Conservation (phyloP, 352 stramenopile species). For the Phytophthora agathidicida region DNA sequence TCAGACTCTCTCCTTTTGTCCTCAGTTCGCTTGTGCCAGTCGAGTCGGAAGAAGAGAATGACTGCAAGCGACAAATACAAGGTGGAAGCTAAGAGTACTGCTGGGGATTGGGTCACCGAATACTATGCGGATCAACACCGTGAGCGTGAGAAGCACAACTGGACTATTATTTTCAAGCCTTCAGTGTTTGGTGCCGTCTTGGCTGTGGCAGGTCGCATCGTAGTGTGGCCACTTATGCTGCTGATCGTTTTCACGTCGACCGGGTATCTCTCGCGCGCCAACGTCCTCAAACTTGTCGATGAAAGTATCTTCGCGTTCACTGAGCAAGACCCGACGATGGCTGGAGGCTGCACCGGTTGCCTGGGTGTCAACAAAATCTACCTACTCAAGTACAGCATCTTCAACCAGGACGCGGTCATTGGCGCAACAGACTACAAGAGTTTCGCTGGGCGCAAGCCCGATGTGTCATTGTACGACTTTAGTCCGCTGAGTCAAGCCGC, state of each 20-base stretch:
- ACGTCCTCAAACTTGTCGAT: constrained; percentile 25
- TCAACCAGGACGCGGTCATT: constrained; percentile 26
- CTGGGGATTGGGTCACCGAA: constrained; percentile 17
- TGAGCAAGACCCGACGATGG: constrained; percentile 29
- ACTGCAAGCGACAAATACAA: constrained; percentile 24
- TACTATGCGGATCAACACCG: constrained; percentile 23
- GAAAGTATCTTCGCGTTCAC: constrained; percentile 36
- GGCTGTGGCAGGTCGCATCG: constrained; percentile 26
- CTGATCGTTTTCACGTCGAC: constrained; percentile 21
- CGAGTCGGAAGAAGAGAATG: no score
- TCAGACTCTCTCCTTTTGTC: no score
- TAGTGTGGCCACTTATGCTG: constrained; percentile 24
- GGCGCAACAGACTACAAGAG: constrained; percentile 27
- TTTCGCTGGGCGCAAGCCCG: constrained; percentile 20
- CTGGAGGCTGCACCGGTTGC: constrained; percentile 25
- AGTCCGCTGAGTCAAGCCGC: constrained; percentile 14
- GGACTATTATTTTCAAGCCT: constrained; percentile 21
- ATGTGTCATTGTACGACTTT: constrained; percentile 34
- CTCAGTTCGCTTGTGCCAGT: no score
- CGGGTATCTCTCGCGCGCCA: constrained; percentile 18
- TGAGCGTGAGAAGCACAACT: constrained; percentile 10
- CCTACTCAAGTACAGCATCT: constrained; percentile 33
- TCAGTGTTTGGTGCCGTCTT: constrained; percentile 25
- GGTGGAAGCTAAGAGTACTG: constrained; percentile 1
- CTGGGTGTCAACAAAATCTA: constrained; percentile 24